Evolutionary conservation across 108 stramenopile genomes (phyloP).

Genomic region (Discostella pseudostelligera): DNA sequence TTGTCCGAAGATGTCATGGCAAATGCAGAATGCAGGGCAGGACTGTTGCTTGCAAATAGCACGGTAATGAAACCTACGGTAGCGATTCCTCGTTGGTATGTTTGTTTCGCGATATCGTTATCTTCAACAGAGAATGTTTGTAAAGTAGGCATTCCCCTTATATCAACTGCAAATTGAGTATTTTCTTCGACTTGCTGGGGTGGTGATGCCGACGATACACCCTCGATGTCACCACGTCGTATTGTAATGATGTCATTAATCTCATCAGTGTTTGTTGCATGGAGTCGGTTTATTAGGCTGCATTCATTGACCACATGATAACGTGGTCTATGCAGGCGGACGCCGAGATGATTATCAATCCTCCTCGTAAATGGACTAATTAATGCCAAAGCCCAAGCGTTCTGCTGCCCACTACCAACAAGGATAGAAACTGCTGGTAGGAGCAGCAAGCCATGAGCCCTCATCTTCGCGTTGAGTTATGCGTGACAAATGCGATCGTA

Average conservation of each 20-base stretch:
- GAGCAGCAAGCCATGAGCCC: too few relatives aligned
- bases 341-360: background rate
- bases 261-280: background rate
- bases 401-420: background rate
- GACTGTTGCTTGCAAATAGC: conserved; percentile 65
- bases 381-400: background rate
- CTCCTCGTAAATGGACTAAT: conserved; percentile 1
- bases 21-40: conserved; percentile 68
- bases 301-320: background rate
- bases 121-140: background rate
- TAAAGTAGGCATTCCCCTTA: conserved; percentile 12
- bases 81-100: conserved; percentile 54
- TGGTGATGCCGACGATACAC: background rate
- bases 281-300: background rate
- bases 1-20: conserved; percentile 16
- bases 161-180: conserved; percentile 10
- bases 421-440: too few relatives aligned
- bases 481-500: too few relatives aligned
- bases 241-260: background rate
- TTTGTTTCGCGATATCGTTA: conserved; percentile 8
- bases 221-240: background rate
- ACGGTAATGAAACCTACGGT: conserved; percentile 76
- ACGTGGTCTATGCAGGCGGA: background rate
- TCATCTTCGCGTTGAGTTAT: too few relatives aligned
- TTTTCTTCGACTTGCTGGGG: too few relatives aligned